Evolutionary conservation across 2,329 filamentous ascomycete genomes (phyloP), one percentile per base, ranked within the genome.

Genomic region (Sclerotinia nivalis): DNA sequence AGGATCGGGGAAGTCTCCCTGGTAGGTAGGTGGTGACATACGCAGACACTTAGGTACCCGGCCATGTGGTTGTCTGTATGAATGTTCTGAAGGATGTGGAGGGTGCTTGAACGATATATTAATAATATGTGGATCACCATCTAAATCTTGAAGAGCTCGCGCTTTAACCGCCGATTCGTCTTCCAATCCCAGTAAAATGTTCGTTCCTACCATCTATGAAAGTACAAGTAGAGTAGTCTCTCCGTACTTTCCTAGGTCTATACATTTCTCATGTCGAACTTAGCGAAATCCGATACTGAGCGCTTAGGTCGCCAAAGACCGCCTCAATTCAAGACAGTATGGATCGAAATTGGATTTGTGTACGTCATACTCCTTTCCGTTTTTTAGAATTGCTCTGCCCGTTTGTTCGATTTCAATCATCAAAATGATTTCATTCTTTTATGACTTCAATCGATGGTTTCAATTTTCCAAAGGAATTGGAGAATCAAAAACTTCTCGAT

Each of bases 271-370:
- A 68, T 68, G 54, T 49, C 43, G 54, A 45, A 34, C 40, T 50
- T 60, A 18, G 55, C 66, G 45, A 60, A 70, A 70, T 55, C 40
- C 49, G 50, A 66, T 56, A 69, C 64, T 50, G 56, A 70, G 50
- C 67, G 60, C 31, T 50, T 66, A 47, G 70, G 67, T 45, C 67
- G 68, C 28, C 28, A 71, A 60, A 69, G 70, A 25, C 70, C 70
- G 12, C 28, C 52, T 47, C 54, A 58, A 22, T 71, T 71, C 61
- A 60, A 55, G 28, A 71, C 68, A 40, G n/a, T 37, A 34, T 69
- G 68, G 67, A 45, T 25, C 43, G 70, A 71, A 49, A 55, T 71
- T 45, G 58, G 56, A 43, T 71, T 71, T 59, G 67, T 69, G 54
- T 71, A 49, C 31, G 67, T 65, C 12, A 40, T 40, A 47, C 22